Evolutionary conservation across 2,329 filamentous ascomycete species (phyloP).

Genomic region (Penicillium aurantiogriseum): DNA sequence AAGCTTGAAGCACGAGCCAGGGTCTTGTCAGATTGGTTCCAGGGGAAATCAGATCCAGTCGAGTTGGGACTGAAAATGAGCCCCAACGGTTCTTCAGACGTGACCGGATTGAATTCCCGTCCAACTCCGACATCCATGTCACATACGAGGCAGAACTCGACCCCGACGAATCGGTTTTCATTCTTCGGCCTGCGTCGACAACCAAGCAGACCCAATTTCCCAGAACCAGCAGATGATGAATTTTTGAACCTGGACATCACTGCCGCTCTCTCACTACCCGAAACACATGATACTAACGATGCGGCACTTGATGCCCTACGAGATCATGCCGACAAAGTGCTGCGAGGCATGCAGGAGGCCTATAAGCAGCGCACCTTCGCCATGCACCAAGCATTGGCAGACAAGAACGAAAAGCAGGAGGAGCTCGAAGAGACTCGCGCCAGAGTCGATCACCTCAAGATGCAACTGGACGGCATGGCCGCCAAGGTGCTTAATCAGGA

Average conservation of each 20-base stretch:
- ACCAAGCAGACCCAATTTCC: conserved; percentile 25
- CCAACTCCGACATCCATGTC: conserved; percentile 6
- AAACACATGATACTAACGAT: conserved; percentile 49
- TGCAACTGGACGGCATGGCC: conserved; percentile 61
- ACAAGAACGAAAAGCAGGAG: conserved; percentile 58
- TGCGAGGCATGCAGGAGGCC: conserved; percentile 55
- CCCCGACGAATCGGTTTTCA: conserved; percentile 39
- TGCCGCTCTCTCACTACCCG: conserved; percentile 54
- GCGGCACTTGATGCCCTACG: conserved; percentile 58
- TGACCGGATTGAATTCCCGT: conserved; percentile 16
- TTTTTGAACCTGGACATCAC: conserved; percentile 56
- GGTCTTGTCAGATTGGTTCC: conserved; percentile 53
- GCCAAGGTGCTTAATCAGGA: conserved; percentile 56
- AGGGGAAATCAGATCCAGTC: conserved; percentile 52
- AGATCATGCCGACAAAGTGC: conserved; percentile 55
- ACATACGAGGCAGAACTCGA: conserved; percentile 20
- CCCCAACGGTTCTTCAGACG: conserved; percentile 19
- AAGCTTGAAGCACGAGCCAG: conserved; percentile 35
- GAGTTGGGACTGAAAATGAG: conserved; percentile 41
- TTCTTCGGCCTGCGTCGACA: conserved; percentile 43
- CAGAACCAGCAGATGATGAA: conserved; percentile 50
- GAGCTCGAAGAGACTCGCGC: conserved; percentile 62
- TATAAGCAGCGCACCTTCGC: conserved; percentile 54
- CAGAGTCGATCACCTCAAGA: conserved; percentile 57
- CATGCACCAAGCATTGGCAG: conserved; percentile 52